Percentiles rank a stretch among this genome's conserved stretches.
phyloP scores from a whole-genome alignment of 148 eudicot genomes.

The Tetragonia tetragonoides region DNA sequence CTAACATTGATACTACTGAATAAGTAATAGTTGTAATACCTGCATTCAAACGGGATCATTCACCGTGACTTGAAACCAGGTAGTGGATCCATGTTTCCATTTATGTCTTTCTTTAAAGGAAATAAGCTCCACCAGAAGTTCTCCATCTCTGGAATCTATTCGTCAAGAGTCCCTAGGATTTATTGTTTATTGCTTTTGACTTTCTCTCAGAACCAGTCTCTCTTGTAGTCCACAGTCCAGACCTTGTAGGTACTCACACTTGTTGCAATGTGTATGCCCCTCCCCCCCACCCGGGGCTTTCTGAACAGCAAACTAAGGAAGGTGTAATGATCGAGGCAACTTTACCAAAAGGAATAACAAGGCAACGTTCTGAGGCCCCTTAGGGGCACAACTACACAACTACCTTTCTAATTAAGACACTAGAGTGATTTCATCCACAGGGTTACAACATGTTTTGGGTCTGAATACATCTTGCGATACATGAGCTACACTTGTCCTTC shows the following conservation, averaged over 20 bases:
- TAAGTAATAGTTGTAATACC: conserved; percentile 13
- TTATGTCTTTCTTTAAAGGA: neutral
- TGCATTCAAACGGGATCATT: conserved; percentile 38
- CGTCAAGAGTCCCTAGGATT: too few relatives aligned
- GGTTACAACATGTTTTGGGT: neutral
- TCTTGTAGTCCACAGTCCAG: too few relatives aligned
- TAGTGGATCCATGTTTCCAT: conserved; percentile 1
- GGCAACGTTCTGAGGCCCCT: too few relatives aligned
- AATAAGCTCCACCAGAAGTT: too few relatives aligned
- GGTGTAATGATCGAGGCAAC: too few relatives aligned
- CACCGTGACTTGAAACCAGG: conserved; percentile 48
- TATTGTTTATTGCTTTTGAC: neutral
- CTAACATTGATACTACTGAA: neutral
- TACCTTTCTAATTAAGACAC: neutral
- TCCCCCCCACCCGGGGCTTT: too few relatives aligned
- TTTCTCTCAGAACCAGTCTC: too few relatives aligned
- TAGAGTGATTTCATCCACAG: neutral
- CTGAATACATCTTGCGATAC: neutral
- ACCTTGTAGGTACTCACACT: too few relatives aligned
- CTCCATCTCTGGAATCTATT: too few relatives aligned
- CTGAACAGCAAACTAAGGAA: too few relatives aligned
- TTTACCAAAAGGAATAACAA: too few relatives aligned
- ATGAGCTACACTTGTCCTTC: neutral
- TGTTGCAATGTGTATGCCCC: too few relatives aligned
- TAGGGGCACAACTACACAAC: neutral